Evolutionary conservation across 1,284 basidiomycete species (phyloP).

Genomic region (Rhodotorula sp.): DNA sequence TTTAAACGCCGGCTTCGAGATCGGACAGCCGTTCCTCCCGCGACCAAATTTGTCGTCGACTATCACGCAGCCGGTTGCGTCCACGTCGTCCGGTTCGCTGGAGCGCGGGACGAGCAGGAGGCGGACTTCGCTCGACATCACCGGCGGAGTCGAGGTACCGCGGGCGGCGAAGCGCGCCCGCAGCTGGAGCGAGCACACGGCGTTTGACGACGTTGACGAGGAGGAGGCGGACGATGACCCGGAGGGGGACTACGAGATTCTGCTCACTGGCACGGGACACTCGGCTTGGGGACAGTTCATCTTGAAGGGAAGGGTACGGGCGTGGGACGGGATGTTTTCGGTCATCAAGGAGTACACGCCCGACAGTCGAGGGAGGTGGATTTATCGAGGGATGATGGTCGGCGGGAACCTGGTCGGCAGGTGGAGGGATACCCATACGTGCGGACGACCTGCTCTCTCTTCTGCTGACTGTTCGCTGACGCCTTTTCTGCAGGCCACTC

Average conservation of each 20-base stretch:
- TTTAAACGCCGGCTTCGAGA: slow-evolving; percentile 37
- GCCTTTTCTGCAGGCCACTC: slow-evolving; percentile 1
- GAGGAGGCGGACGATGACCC: slow-evolving; percentile 31
- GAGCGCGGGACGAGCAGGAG: slow-evolving; percentile 2
- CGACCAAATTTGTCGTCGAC: not conserved
- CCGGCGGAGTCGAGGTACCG: not conserved
- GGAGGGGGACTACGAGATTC: slow-evolving; percentile 40
- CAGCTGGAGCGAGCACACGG: slow-evolving; percentile 17
- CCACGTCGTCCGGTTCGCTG: not conserved
- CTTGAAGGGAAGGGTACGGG: slow-evolving; percentile 38
- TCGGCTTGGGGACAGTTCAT: slow-evolving; percentile 44
- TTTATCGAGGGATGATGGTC: slow-evolving; percentile 35
- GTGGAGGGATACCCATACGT: slow-evolving; percentile 41
- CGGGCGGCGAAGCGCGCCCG: slow-evolving; percentile 19
- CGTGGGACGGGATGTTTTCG: slow-evolving; percentile 40
- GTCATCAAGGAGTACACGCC: slow-evolving; percentile 43
- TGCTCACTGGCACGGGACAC: slow-evolving; percentile 41
- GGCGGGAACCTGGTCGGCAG: slow-evolving; percentile 39
- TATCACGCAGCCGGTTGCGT: not conserved
- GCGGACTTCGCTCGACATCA: slow-evolving; percentile 3
- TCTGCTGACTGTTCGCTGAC: not conserved
- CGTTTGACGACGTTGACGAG: slow-evolving; percentile 6
- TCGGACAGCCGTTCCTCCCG: slow-evolving; percentile 3
- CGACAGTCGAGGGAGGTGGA: slow-evolving; percentile 38
- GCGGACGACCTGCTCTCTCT: not conserved